Evolutionary conservation across 768 basidiomycete species (phyloP), one percentile per base, ranked within the genome.

Genomic region (Termitomyces sp.): DNA sequence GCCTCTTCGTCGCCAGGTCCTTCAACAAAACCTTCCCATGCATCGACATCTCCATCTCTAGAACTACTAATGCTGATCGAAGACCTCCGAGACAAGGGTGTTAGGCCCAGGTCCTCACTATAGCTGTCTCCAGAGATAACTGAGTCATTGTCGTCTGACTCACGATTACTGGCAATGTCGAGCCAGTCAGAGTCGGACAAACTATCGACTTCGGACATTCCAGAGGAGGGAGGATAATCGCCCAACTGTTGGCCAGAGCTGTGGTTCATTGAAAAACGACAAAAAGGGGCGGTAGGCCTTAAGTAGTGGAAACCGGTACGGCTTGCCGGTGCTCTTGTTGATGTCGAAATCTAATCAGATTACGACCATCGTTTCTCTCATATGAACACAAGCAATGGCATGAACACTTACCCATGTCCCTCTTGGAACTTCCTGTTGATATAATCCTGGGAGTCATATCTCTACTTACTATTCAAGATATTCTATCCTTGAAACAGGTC

Each of bases 151-250:
- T 86, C 83, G 66, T 87, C 87, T 36, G 87, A 88, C 55, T 83
- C 83, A 63, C 81, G 82, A 68, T 80, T 83, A 66, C 83, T 85
- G 31, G 86, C 75, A 63, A 92, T 80, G 65, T 91, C 89, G 66
- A 89, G 85, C 90, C 90, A 92, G 71, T 92, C 90, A 31, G 87
- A 89, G 74, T 92, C 90, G 39, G 88, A 91, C 60, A 83, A 70
- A 60, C 71, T 81, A 68, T 87, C 88, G 62, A 78, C 68, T 68
- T 90, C 88, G 64, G 86, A 82, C 70, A 82, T 75, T 60, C 66
- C 67, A 55, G 76, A 74, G 61, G 73, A 72, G 59, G 73, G 73
- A 62, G 71, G 67, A 59, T 67, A 69, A 60, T 77, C 69, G 63
- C 73, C 70, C 58, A 63, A 59, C 46, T 64, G 54, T 54, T 71